Evolutionary conservation across 768 basidiomycete genomes (phyloP).

Genomic region (Sporobolomyces pararoseus): DNA sequence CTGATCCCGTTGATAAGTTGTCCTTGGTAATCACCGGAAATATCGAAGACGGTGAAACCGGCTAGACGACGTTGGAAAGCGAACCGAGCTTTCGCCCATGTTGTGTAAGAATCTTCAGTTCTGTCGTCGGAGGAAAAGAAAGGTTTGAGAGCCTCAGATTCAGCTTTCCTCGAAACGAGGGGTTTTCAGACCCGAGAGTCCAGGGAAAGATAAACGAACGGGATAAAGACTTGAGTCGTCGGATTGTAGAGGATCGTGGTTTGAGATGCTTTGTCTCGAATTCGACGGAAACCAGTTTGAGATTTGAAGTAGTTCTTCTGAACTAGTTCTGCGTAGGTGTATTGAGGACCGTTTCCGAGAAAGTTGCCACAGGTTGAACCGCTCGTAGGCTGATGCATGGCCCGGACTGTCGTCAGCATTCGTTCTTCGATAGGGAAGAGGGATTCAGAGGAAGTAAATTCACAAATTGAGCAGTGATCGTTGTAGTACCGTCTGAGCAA

Average conservation of each 20-base stretch:
- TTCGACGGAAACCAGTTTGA: background rate
- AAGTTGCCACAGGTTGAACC: conserved; percentile 29
- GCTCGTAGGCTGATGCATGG: background rate
- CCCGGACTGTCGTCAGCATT: background rate
- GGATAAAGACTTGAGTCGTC: conserved; percentile 8
- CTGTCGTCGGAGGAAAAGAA: background rate
- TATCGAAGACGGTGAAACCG: conserved; percentile 18
- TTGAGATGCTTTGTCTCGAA: background rate
- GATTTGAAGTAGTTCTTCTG: conserved; percentile 3
- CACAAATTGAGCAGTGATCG: conserved; percentile 6
- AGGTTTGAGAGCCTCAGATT: too few species aligned
- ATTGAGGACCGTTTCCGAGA: conserved; percentile 20
- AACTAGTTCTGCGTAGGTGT: conserved; percentile 14
- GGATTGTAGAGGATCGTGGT: conserved; percentile 10
- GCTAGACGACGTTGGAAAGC: conserved; percentile 7
- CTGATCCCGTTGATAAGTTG: background rate
- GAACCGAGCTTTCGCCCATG: background rate
- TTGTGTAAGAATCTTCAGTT: conserved; percentile 11
- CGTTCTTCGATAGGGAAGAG: background rate
- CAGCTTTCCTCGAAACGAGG: too few species aligned
- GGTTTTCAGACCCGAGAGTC: too few species aligned
- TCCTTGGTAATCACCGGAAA: conserved; percentile 11
- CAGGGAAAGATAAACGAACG: too few species aligned
- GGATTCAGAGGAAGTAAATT: background rate
- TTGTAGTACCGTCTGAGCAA: conserved; percentile 19